phyloP scores from a whole-genome alignment of 1,284 basidiomycete genomes.

The Boletellus sp. region DNA sequence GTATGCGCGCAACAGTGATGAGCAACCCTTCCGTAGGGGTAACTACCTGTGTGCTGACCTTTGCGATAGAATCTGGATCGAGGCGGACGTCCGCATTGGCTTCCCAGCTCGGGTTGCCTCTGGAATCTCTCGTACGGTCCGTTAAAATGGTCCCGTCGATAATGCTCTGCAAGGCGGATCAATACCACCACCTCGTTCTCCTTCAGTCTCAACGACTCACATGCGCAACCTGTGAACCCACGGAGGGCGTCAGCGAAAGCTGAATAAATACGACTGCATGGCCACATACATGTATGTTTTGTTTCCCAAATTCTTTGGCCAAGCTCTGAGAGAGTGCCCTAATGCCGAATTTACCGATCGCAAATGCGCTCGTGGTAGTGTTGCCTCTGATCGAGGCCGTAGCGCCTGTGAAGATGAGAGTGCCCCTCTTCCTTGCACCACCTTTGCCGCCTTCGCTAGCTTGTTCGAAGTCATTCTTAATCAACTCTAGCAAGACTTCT shows the following conservation, averaged over 20 bases:
- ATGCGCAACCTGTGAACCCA: constrained; percentile 49
- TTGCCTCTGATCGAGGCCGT: constrained; percentile 69
- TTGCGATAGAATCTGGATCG: constrained; percentile 63
- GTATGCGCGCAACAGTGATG: constrained; percentile 9
- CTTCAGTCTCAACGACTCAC: constrained; percentile 38
- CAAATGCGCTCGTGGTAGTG: constrained; percentile 59
- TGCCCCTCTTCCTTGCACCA: constrained; percentile 52
- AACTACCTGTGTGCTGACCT: constrained; percentile 27
- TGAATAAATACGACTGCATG: not conserved
- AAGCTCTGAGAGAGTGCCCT: constrained; percentile 72
- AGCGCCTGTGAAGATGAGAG: constrained; percentile 76
- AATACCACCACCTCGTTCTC: not conserved
- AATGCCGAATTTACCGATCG: constrained; percentile 65
- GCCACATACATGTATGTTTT: constrained; percentile 68
- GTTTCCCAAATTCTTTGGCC: constrained; percentile 74
- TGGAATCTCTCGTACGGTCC: constrained; percentile 34
- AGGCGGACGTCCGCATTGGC: constrained; percentile 48
- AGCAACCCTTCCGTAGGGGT: constrained; percentile 4
- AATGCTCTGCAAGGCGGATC: constrained; percentile 40
- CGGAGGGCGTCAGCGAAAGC: constrained; percentile 4
- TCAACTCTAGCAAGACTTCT: constrained; percentile 59
- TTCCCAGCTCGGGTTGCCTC: constrained; percentile 40
- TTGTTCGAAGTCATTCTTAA: constrained; percentile 50
- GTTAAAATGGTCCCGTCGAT: constrained; percentile 64
- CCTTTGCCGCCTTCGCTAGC: constrained; percentile 33